Evolutionary conservation across 768 basidiomycete species (phyloP).

Genomic region (Mycena crocata): DNA sequence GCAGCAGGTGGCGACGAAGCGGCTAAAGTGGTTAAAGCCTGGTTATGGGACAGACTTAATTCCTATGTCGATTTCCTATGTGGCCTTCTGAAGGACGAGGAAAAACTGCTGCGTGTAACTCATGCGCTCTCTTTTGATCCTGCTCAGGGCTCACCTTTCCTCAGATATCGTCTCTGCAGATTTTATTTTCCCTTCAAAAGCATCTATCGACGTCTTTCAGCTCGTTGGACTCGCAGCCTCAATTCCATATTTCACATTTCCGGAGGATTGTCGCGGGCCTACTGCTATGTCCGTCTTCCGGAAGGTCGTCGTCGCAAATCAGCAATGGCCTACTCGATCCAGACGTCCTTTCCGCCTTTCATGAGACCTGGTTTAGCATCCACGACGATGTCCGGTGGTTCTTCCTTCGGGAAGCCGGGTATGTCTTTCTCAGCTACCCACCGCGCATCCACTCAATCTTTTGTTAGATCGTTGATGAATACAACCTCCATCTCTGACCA

Average conservation of each 20-base stretch:
- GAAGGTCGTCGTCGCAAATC: constrained; percentile 35
- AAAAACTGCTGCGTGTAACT: constrained; percentile 75
- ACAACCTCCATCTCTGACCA: constrained; percentile 43
- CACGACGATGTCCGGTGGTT: constrained; percentile 91
- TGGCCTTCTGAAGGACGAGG: constrained; percentile 80
- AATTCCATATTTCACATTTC: constrained; percentile 78
- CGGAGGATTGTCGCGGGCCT: constrained; percentile 70
- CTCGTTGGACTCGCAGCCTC: constrained; percentile 60
- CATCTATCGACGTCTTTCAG: constrained; percentile 78
- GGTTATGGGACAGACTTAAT: constrained; percentile 84
- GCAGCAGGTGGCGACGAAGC: constrained; percentile 61
- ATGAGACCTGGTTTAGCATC: constrained; percentile 79
- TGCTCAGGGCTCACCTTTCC: constrained; percentile 8
- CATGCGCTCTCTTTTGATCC: background rate
- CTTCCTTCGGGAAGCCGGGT: constrained; percentile 86
- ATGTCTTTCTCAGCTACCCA: constrained; percentile 5
- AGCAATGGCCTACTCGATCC: constrained; percentile 57
- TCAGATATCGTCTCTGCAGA: constrained; percentile 78
- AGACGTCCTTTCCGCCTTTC: constrained; percentile 73
- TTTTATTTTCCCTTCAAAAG: constrained; percentile 81
- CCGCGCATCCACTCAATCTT: constrained; percentile 11
- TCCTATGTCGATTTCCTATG: constrained; percentile 76
- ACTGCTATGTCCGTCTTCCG: constrained; percentile 69
- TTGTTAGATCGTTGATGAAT: constrained; percentile 45
- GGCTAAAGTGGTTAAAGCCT: constrained; percentile 75